Conservation (phyloP, 192 early-diverging fungal species). For the Phycomyces blakesleeanus region DNA sequence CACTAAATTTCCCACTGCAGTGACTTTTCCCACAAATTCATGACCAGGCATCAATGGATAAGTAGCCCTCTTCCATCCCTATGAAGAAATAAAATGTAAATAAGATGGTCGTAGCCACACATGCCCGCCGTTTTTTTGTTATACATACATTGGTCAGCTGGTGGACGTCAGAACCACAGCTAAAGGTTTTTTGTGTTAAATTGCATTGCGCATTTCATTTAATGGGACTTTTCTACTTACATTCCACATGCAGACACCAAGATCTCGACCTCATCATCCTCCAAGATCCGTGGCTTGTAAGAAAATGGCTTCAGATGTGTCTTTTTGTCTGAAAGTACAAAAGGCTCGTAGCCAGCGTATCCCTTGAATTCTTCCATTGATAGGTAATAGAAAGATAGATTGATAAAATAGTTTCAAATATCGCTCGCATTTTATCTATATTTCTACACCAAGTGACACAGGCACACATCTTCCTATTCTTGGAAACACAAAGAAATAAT, state of each 20-base stretch:
- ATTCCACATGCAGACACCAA: conserved; percentile 44
- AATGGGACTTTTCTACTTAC: conserved; percentile 19
- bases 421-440: too few relatives aligned
- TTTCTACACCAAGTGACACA: too few relatives aligned
- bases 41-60: conserved; percentile 51
- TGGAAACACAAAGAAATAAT: too few relatives aligned
- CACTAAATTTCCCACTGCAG: conserved; percentile 33
- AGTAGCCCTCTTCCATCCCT: conserved; percentile 29
- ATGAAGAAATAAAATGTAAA: conserved; percentile 4
- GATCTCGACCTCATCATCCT: conserved; percentile 46
- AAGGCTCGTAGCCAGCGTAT: conserved; percentile 21
- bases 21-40: conserved; percentile 50
- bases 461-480: too few relatives aligned
- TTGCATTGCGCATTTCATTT: too few relatives aligned
- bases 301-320: conserved; percentile 19
- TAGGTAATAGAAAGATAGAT: conserved; percentile 1
- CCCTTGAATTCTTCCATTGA: conserved; percentile 21
- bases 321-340: conserved; percentile 3
- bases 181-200: conserved; percentile 44
- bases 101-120: conserved; percentile 40
- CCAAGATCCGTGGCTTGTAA: conserved; percentile 36
- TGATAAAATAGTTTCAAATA: too few relatives aligned
- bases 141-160: conserved; percentile 61
- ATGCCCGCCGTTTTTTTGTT: conserved; percentile 31
- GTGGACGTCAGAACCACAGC: conserved; percentile 78